Evolutionary conservation across 306 rosid species (phyloP).

Genomic region (Alnus rubra): DNA sequence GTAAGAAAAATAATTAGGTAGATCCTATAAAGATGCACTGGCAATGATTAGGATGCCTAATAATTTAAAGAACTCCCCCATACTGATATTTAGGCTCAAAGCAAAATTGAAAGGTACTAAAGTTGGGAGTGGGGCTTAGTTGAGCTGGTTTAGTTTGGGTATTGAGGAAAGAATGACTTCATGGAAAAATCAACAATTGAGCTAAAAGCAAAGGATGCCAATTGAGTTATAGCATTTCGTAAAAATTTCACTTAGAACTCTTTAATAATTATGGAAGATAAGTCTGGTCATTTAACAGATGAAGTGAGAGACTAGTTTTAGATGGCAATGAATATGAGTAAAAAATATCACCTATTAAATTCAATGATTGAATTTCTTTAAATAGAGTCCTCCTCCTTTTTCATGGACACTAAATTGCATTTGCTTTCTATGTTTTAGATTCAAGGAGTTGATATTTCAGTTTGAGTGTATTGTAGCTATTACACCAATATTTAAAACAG

Average conservation of each 20-base stretch:
- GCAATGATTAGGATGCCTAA: not conserved
- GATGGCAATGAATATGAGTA: not conserved
- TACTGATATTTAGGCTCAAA: not conserved
- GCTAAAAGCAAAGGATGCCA: not conserved
- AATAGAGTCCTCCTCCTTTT: too few species aligned
- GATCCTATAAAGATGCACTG: slow-evolving; percentile 13
- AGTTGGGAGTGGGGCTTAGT: not conserved
- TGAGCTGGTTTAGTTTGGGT: not conserved
- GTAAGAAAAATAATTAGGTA: slow-evolving; percentile 11
- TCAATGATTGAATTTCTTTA: not conserved
- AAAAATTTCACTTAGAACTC: not conserved
- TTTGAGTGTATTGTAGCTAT: not conserved
- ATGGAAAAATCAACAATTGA: not conserved
- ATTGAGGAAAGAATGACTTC: not conserved
- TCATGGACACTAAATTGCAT: not conserved
- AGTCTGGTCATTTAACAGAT: not conserved
- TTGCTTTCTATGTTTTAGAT: not conserved
- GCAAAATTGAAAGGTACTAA: not conserved
- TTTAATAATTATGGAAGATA: not conserved
- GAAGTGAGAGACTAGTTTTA: not conserved
- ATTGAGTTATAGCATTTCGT: not conserved
- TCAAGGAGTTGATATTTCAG: not conserved
- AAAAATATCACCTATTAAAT: not conserved
- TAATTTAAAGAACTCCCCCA: not conserved
- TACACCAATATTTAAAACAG: not conserved